These are phyloP conservation scores for Penicillium brasilianum DNA, from an alignment of 2,329 filamentous ascomycete species.

Conservation along the genomic window DNA sequence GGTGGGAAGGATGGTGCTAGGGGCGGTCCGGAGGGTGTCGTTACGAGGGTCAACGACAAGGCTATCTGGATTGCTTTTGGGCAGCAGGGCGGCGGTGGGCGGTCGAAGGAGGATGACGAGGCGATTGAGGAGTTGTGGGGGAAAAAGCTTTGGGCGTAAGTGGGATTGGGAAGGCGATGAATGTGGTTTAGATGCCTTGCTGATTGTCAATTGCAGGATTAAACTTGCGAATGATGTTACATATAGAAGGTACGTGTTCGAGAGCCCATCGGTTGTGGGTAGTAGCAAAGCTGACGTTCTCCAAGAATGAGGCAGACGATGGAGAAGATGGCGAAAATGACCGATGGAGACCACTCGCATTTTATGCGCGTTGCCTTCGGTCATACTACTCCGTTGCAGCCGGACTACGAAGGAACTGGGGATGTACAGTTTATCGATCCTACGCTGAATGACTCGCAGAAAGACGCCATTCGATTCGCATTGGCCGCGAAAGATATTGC, in stretches of 20 bases:
- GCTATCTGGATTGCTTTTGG: slow-evolving; percentile 53
- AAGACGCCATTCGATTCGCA: slow-evolving; percentile 75
- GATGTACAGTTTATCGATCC: slow-evolving; percentile 61
- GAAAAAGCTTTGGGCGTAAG: slow-evolving; percentile 67
- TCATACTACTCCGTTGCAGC: slow-evolving; percentile 58
- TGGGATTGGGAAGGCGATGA: slow-evolving; percentile 25
- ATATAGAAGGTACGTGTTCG: slow-evolving; percentile 60
- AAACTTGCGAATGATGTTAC: slow-evolving; percentile 71
- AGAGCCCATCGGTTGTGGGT: not conserved
- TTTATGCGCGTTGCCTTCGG: slow-evolving; percentile 67
- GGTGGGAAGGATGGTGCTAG: slow-evolving; percentile 35
- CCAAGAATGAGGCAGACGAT: slow-evolving; percentile 68
- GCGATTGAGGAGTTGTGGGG: slow-evolving; percentile 57
- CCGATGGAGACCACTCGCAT: slow-evolving; percentile 60
- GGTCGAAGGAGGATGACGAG: slow-evolving; percentile 48
- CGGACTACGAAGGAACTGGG: slow-evolving; percentile 52
- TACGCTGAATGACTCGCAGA: slow-evolving; percentile 65
- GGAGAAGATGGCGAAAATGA: slow-evolving; percentile 61
- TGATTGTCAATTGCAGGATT: slow-evolving; percentile 52
- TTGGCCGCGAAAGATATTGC: slow-evolving; percentile 80
- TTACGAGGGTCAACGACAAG: slow-evolving; percentile 51
- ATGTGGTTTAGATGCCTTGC: slow-evolving; percentile 4
- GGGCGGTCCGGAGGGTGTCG: slow-evolving; percentile 52
- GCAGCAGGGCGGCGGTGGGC: slow-evolving; percentile 41
- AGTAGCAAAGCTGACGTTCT: slow-evolving; percentile 12